These are phyloP conservation scores for Blakeslea trispora DNA, from an alignment of 371 early-diverging fungal genomes.

Conservation along the genomic window DNA sequence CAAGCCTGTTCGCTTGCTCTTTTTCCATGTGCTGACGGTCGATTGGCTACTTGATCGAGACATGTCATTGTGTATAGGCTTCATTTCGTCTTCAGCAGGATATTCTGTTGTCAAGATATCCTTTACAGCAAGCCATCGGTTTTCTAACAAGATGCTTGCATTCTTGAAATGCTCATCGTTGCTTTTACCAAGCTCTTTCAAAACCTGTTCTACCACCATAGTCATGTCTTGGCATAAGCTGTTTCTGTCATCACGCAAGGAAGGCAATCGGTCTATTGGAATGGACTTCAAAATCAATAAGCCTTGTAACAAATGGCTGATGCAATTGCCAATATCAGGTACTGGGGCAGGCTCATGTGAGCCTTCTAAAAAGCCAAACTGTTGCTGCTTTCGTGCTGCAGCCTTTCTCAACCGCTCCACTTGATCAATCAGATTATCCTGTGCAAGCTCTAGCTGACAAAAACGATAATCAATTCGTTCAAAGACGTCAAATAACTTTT, in stretches of 20 bases:
- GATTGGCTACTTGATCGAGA: no score
- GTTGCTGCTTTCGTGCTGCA: conserved; percentile 5
- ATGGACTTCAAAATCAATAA: conserved; percentile 35
- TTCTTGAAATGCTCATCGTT: not conserved
- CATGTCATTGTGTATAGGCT: no score
- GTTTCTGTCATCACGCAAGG: conserved; percentile 32
- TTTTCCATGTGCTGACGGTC: no score
- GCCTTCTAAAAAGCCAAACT: not conserved
- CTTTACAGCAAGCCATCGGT: conserved; percentile 25
- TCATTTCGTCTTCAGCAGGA: not conserved
- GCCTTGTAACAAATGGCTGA: conserved; percentile 33
- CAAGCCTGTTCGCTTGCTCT: no score
- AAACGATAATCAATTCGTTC: conserved; percentile 49
- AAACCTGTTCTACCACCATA: conserved; percentile 19
- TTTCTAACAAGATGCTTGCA: conserved; percentile 13
- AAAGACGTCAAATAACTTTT: conserved; percentile 49
- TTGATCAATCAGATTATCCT: conserved; percentile 40
- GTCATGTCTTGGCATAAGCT: conserved; percentile 34
- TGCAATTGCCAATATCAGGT: conserved; percentile 12
- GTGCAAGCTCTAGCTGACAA: conserved; percentile 37
- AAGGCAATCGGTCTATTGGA: conserved; percentile 30
- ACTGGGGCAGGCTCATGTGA: not conserved
- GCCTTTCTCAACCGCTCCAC: conserved; percentile 33
- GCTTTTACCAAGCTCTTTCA: conserved; percentile 8
- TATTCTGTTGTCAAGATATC: conserved; percentile 18